These are phyloP conservation scores for Eimeria acervulina DNA, from an alignment of 169 alveolate species.

Conservation along the genomic window DNA sequence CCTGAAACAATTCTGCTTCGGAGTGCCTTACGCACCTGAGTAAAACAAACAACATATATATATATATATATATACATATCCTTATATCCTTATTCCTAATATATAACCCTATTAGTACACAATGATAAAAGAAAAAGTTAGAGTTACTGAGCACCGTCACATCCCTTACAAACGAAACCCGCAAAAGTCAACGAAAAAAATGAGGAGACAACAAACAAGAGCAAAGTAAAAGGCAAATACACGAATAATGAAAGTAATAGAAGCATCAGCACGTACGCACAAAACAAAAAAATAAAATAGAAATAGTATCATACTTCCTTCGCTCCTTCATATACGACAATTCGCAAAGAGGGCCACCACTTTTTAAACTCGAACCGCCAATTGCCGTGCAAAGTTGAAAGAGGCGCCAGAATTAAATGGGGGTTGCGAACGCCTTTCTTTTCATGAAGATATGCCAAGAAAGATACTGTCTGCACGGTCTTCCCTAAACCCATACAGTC, in stretches of 20 bases:
- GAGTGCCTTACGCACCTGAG: conserved; percentile 41
- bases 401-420: conserved; percentile 97
- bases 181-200: too few species aligned
- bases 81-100: too few species aligned
- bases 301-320: conserved; percentile 81
- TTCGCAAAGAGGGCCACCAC: conserved; percentile 97
- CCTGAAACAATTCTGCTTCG: conserved; percentile 38
- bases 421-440: conserved; percentile 96
- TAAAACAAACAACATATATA: not conserved
- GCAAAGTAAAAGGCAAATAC: too few species aligned
- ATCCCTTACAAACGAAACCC: too few species aligned
- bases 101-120: too few species aligned
- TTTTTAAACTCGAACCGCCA: conserved; percentile 96
- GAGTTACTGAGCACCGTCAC: too few species aligned
- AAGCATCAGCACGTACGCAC: too few species aligned
- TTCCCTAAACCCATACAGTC: conserved; percentile 98
- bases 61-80: not conserved
- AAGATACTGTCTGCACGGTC: conserved; percentile 96
- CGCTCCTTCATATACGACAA: conserved; percentile 92
- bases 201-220: too few species aligned
- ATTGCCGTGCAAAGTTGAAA: conserved; percentile 96
- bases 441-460: conserved; percentile 95
- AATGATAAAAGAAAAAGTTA: too few species aligned
- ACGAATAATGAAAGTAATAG: too few species aligned
- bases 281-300: not conserved